Percentiles rank a stretch among this genome's conserved stretches.
phyloP scores from a whole-genome alignment of 164 flowering plant genomes.

The Tetracentron sinense region DNA sequence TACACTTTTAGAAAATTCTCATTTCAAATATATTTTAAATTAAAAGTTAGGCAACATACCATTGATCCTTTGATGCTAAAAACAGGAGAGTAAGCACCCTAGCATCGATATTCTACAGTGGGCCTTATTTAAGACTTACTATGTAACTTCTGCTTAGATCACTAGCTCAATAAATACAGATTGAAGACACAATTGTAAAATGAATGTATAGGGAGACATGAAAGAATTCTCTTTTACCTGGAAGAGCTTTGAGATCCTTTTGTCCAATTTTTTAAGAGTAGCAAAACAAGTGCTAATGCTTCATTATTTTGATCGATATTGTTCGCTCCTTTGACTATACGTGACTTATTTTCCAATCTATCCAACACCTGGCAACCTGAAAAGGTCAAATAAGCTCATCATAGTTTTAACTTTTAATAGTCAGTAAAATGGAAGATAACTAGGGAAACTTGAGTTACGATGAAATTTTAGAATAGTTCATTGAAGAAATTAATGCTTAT shows the following conservation, averaged over 20 bases:
- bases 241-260: slow-evolving; percentile 34
- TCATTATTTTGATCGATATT: slow-evolving; percentile 74
- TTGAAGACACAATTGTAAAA: background rate
- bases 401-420: slow-evolving; percentile 5
- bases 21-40: too few species aligned
- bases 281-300: slow-evolving; percentile 51
- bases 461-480: too few species aligned
- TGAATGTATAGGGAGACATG: background rate
- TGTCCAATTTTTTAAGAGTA: slow-evolving; percentile 58
- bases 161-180: background rate
- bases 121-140: background rate
- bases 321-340: slow-evolving; percentile 81
- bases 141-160: background rate
- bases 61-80: too few species aligned
- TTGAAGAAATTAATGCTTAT: too few species aligned
- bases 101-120: too few species aligned
- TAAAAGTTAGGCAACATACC: too few species aligned
- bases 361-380: slow-evolving; percentile 69
- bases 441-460: background rate
- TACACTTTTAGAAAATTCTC: too few species aligned
- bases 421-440: background rate
- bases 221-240: slow-evolving; percentile 41
- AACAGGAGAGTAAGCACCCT: too few species aligned
- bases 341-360: slow-evolving; percentile 72
- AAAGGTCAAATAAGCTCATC: slow-evolving; percentile 5